A percentile compares a stretch with the other conserved stretches of the same genome.
phyloP scores from a whole-genome alignment of 1,139 yeast species.

The Geotrichum candidum region DNA sequence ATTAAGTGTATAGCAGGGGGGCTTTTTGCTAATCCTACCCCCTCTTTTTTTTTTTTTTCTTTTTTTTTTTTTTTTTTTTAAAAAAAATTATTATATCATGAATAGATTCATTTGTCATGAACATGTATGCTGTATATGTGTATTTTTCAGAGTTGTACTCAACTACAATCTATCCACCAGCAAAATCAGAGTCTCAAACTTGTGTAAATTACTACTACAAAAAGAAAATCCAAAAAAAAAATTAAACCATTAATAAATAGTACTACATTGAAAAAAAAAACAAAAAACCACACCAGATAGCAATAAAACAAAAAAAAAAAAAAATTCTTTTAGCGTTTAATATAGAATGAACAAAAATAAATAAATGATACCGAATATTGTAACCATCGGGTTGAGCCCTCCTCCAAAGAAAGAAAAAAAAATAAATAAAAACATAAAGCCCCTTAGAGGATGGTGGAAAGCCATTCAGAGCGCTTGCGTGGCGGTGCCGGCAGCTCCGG shows the following conservation, averaged over 20 bases:
- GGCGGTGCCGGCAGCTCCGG: background rate
- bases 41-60: conserved; percentile 14
- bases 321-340: background rate
- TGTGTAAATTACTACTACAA: background rate
- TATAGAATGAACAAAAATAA: background rate
- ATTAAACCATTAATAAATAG: background rate
- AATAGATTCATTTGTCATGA: too few species aligned
- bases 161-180: background rate
- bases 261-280: background rate
- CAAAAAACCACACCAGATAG: background rate
- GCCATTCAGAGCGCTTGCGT: conserved; percentile 10
- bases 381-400: too few species aligned
- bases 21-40: background rate
- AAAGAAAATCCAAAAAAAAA: too few species aligned
- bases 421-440: background rate
- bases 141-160: background rate
- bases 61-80: conserved; percentile 16
- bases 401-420: background rate
- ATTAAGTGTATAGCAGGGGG: background rate
- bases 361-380: background rate
- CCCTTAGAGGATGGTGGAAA: conserved; percentile 9
- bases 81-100: too few species aligned
- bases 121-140: background rate
- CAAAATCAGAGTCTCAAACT: too few species aligned
- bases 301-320: background rate